A percentile compares a stretch with the other conserved stretches of the same genome.
phyloP scores from a whole-genome alignment of 1,139 yeast species.

The Candida sanyaensis region DNA sequence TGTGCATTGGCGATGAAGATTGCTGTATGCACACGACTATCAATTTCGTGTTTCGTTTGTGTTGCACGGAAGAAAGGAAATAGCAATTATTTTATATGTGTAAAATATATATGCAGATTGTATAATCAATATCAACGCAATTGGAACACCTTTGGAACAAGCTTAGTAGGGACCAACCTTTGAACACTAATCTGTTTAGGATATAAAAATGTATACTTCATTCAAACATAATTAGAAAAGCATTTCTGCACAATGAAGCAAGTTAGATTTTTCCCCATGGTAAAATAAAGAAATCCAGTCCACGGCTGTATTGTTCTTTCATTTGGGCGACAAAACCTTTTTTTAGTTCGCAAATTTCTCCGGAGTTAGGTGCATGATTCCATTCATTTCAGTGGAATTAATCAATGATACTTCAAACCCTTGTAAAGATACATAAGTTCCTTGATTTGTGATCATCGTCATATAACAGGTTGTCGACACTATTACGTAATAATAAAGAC shows the following conservation, averaged over 20 bases:
- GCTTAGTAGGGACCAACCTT: no score
- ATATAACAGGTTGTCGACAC: conserved; percentile 37
- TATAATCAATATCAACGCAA: no score
- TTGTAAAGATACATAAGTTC: no score
- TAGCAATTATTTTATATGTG: no score
- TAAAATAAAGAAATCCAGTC: conserved; percentile 36
- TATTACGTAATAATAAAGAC: conserved; percentile 39
- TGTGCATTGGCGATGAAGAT: no score
- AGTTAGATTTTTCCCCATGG: conserved; percentile 25
- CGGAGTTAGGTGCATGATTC: conserved; percentile 26
- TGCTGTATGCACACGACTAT: no score
- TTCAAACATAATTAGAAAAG: conserved; percentile 32
- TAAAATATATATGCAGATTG: no score
- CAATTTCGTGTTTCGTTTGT: no score
- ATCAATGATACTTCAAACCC: conserved; percentile 29
- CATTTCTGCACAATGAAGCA: conserved; percentile 23
- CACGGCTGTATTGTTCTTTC: conserved; percentile 17
- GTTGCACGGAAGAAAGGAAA: no score
- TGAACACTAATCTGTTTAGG: conserved; percentile 24
- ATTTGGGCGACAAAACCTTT: conserved; percentile 18
- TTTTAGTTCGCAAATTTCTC: conserved; percentile 31
- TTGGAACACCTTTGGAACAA: no score
- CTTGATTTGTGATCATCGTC: conserved; percentile 20
- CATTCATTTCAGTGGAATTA: conserved; percentile 28
- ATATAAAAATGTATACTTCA: conserved; percentile 30